Evolutionary conservation across 2,329 filamentous ascomycete species (phyloP), one percentile per base, ranked within the genome.

Genomic region (Verticillium albo-atrum): DNA sequence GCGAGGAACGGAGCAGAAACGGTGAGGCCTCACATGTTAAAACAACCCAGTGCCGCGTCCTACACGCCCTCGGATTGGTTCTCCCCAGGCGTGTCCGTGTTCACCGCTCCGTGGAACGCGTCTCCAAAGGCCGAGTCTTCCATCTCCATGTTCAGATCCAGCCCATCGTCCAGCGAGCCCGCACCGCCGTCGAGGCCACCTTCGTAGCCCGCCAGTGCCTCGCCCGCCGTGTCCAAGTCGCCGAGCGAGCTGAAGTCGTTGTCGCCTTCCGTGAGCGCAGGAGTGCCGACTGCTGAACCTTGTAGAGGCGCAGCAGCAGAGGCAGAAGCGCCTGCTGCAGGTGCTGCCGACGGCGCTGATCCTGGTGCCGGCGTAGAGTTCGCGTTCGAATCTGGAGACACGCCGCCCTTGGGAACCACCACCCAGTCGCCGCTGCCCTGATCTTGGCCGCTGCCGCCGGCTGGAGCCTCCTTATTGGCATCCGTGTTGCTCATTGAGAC

Each of bases 81-180:
- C 54, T 62, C 58, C 23, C 67, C 71, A 2, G 74, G 74, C 28
- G 75, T 78, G 57, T 67, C 72, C 10, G 70, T 70, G 50, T 69
- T 67, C 23, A 79, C 81, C 14, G 86, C 82, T 4, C 83, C 85
- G 66, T 92, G 89, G 74, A 94, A 91, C 1, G 91, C 91, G 66
- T 95, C 90, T 3, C 90, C 91, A 75, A 95, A 95, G 1, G 90
- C 91, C 35, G 88, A 91, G 68, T 92, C 89, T 54, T 91, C 89
- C 78, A 92, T 83, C 63, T 88, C 89, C 76, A 88, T 82, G 66
- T 83, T 80, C 56, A 88, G 72, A 69, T 83, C 82, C n/a, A 84
- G 72, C 9, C 82, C 84, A 50, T 85, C 83, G 25, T 78, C 83
- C 4, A 84, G 72, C 30, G 79, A 80, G 4, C 76, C 79, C 2